phyloP scores from a whole-genome alignment of 176 grass and related monocot genomes.

The Phoenix dactylifera region DNA sequence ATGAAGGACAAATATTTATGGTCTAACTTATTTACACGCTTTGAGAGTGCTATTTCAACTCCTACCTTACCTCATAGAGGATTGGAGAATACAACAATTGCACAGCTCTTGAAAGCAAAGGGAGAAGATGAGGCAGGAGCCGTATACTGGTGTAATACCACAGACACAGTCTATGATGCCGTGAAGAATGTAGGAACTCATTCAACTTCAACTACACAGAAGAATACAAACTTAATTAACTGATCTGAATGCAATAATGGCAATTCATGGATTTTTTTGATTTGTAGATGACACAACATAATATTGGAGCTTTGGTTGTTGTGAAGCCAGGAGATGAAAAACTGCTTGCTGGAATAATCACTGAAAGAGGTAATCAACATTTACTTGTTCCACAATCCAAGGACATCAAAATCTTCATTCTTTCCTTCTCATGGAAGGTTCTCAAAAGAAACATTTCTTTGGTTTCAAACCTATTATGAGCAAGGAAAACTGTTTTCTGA shows the following conservation, averaged over 20 bases:
- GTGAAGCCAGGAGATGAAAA: constrained; percentile 68
- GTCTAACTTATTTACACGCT: constrained; percentile 48
- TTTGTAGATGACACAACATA: constrained; percentile 68
- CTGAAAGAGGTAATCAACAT: constrained; percentile 64
- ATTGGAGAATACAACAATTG: constrained; percentile 78
- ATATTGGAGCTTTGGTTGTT: constrained; percentile 81
- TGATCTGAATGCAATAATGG: neutral
- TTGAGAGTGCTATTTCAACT: constrained; percentile 39
- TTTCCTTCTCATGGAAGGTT: too few relatives aligned
- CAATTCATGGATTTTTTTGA: constrained; percentile 1
- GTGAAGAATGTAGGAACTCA: constrained; percentile 38
- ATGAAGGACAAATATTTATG: constrained; percentile 60
- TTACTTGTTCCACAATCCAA: neutral
- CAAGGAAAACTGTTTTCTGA: too few relatives aligned
- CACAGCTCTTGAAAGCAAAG: constrained; percentile 59
- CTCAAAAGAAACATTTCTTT: too few relatives aligned
- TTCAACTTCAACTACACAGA: neutral
- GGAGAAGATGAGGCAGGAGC: constrained; percentile 44
- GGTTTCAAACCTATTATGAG: too few relatives aligned
- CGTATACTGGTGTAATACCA: constrained; percentile 64
- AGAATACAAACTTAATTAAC: neutral
- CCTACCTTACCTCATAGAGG: constrained; percentile 61
- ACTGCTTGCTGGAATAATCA: constrained; percentile 67
- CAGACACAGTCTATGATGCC: constrained; percentile 52
- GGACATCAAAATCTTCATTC: neutral